Conservation (phyloP, 2,329 filamentous ascomycete species). For the Fonsecaea multimorphosa region DNA sequence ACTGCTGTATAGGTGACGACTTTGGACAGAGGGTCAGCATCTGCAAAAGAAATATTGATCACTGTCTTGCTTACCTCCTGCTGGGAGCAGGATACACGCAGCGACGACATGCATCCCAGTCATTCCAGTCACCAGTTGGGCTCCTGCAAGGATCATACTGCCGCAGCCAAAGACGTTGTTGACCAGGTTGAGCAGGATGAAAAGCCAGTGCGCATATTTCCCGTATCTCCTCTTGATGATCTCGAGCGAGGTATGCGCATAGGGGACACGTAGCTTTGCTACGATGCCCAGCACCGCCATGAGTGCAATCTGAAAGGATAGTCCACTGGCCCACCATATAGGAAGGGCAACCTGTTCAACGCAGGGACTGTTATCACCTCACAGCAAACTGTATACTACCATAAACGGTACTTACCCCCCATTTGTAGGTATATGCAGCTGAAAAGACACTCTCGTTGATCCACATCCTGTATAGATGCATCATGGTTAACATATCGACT, state of each 20-base stretch:
- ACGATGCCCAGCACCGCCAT: slow-evolving; percentile 58
- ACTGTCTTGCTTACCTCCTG: slow-evolving; percentile 47
- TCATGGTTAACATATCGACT: background rate
- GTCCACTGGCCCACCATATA: slow-evolving; percentile 49
- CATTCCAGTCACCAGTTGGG: slow-evolving; percentile 54
- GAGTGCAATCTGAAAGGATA: slow-evolving; percentile 57
- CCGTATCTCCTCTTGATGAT: slow-evolving; percentile 58
- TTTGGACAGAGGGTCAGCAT: slow-evolving; percentile 15
- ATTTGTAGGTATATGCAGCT: slow-evolving; percentile 45
- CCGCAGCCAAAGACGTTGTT: slow-evolving; percentile 56
- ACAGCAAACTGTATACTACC: too few species aligned
- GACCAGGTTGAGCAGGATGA: slow-evolving; percentile 48
- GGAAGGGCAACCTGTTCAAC: slow-evolving; percentile 47
- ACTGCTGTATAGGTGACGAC: slow-evolving; percentile 50
- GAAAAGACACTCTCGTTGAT: slow-evolving; percentile 48
- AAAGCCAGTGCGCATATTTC: slow-evolving; percentile 49
- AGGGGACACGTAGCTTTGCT: slow-evolving; percentile 57
- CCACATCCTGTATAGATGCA: slow-evolving; percentile 40
- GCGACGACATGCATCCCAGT: slow-evolving; percentile 58
- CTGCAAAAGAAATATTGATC: background rate
- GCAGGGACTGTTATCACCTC: too few species aligned
- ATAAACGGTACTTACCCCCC: too few species aligned
- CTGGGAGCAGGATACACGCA: slow-evolving; percentile 54
- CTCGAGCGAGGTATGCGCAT: slow-evolving; percentile 59
- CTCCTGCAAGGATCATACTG: slow-evolving; percentile 54